phyloP scores from a whole-genome alignment of 306 rosid species.

The Hylodesmum podocarpum region DNA sequence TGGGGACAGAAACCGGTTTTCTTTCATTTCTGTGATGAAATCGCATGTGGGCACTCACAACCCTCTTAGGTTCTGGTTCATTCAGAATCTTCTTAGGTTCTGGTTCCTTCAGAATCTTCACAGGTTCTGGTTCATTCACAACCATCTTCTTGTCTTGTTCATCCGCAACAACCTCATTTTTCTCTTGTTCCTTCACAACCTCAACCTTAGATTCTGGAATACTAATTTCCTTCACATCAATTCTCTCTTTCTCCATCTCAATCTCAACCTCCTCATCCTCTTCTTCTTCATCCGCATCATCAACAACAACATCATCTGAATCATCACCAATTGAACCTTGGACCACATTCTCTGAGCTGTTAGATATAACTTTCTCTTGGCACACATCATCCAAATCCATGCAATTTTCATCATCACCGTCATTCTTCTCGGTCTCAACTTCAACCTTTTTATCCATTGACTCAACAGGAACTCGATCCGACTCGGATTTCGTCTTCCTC shows the following conservation, averaged over 20 bases:
- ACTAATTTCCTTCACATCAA: slow-evolving; percentile 67
- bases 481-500: slow-evolving; percentile 48
- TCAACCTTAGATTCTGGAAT: slow-evolving; percentile 40
- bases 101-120: slow-evolving; percentile 33
- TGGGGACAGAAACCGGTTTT: slow-evolving; percentile 36
- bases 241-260: slow-evolving; percentile 46
- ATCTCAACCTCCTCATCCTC: slow-evolving; percentile 34
- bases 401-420: slow-evolving; percentile 45
- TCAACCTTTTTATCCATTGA: slow-evolving; percentile 40
- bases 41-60: slow-evolving; percentile 36
- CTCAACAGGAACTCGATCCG: slow-evolving; percentile 31
- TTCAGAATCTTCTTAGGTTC: slow-evolving; percentile 24
- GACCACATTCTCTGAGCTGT: slow-evolving; percentile 30
- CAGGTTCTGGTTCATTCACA: slow-evolving; percentile 39
- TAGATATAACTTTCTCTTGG: slow-evolving; percentile 53
- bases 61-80: slow-evolving; percentile 36
- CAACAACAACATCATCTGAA: slow-evolving; percentile 1
- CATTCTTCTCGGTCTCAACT: slow-evolving; percentile 34
- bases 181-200: slow-evolving; percentile 37
- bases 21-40: slow-evolving; percentile 45
- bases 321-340: slow-evolving; percentile 29
- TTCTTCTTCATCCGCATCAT: slow-evolving; percentile 23
- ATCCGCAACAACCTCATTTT: slow-evolving; percentile 30
- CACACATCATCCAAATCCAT: slow-evolving; percentile 56
- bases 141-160: slow-evolving; percentile 29